These are phyloP conservation scores for Russula lepida DNA, from an alignment of 768 basidiomycete species.

Conservation along the genomic window DNA sequence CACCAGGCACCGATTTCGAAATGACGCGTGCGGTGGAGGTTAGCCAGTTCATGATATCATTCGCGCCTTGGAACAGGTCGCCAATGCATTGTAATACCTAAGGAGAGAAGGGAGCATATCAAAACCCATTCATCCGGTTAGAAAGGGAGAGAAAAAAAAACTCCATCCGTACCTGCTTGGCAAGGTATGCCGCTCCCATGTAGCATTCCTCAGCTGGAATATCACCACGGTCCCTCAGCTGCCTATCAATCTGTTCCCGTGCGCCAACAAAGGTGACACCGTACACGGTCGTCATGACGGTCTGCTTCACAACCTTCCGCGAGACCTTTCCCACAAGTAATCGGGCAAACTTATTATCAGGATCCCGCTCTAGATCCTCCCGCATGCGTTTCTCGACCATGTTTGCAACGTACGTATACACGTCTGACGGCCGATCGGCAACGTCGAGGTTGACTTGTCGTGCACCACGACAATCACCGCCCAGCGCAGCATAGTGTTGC, in stretches of 20 bases:
- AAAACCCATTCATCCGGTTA: not conserved
- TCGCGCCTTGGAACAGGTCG: constrained; percentile 89
- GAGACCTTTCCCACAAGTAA: constrained; percentile 71
- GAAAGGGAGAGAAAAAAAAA: not conserved
- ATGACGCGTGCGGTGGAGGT: constrained; percentile 76
- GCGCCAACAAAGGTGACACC: constrained; percentile 96
- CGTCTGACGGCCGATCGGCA: constrained; percentile 83
- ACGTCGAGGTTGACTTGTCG: constrained; percentile 85
- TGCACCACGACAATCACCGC: constrained; percentile 85
- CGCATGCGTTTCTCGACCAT: constrained; percentile 69
- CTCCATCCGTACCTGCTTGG: constrained; percentile 56
- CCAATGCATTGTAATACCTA: constrained; percentile 77
- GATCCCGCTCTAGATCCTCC: constrained; percentile 38
- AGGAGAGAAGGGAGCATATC: not conserved
- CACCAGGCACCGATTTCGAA: constrained; percentile 73
- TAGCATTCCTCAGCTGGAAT: constrained; percentile 69
- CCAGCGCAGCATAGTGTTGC: constrained; percentile 97
- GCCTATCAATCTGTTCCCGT: constrained; percentile 86
- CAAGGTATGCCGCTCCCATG: constrained; percentile 67
- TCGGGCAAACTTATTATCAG: constrained; percentile 41
- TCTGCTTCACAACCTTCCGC: constrained; percentile 96
- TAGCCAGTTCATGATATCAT: constrained; percentile 87
- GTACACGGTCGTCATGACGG: constrained; percentile 99
- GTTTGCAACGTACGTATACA: constrained; percentile 84
- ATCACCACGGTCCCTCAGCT: constrained; percentile 69